These are phyloP conservation scores for Jaltomata sinuosa DNA, from an alignment of 257 asterid species.

Conservation along the genomic window DNA sequence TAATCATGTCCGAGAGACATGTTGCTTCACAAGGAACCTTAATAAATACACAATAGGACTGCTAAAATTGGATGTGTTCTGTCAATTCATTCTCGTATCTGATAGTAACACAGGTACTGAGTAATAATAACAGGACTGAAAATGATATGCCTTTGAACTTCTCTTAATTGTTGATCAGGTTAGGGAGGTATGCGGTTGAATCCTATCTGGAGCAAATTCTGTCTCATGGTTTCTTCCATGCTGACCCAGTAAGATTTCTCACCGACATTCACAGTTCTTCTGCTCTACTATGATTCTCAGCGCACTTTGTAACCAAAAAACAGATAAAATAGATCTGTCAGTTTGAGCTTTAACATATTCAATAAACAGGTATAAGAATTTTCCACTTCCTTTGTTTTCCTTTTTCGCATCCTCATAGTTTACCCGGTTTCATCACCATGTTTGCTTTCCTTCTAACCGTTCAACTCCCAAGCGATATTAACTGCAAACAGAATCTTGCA, in stretches of 20 bases:
- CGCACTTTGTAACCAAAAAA: neutral
- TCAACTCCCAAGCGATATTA: neutral
- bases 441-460: neutral
- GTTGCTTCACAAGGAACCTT: neutral
- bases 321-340: neutral
- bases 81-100: neutral
- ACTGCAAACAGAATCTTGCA: neutral
- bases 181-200: conserved; percentile 88
- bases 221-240: conserved; percentile 91
- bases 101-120: neutral
- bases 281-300: neutral
- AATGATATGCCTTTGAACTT: neutral
- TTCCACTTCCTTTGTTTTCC: neutral
- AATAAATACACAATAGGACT: neutral
- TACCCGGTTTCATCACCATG: neutral
- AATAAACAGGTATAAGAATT: neutral
- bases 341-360: neutral
- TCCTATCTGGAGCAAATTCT: conserved; percentile 89
- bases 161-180: conserved; percentile 27
- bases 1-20: neutral
- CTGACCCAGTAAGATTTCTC: conserved; percentile 60
- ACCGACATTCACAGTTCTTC: neutral
- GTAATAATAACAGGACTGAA: neutral
- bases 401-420: neutral
- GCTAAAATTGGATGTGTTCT: neutral